Base-by-base conservation (phyloP, 495 filamentous ascomycete species). In the Hypoxylon perforatum region DNA sequence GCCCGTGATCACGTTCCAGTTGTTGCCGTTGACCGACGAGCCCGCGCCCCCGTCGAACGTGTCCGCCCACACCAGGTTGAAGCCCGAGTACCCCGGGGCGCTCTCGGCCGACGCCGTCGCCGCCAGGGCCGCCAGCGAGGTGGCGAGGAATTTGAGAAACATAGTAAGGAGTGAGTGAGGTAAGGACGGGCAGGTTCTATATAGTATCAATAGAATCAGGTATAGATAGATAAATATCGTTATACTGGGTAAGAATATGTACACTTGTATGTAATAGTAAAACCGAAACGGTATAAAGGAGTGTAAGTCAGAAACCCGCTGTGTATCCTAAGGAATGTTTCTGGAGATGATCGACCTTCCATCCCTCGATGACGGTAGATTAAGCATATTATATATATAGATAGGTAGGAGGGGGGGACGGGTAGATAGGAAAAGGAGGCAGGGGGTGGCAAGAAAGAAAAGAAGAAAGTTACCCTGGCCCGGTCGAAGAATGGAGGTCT, bases 111-210 rank as follows among this genome's bases (percentile, higher is more conserved):
- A 67, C 21, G 69, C 74, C 4, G 70, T 67, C 2, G 59, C 47
- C 21, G 45, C 61, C 42, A 66, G 49, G 10, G 64, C 3, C 36
- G 61, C 66, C 1, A 61, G 52, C 47, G 68, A 54, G 1, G 66
- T 21, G 8, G 70, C 47, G 3, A 73, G 59, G 22, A 79, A 52
- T 66, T 67, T 68, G 75, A 78, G 76, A 66, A 80, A 82, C 81
- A 87, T 87, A 78, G 77, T 85, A 83, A 82, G 82, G 78, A 78
- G 79, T 84, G 81, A 28, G 25, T n/a, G n/a, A n/a, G 25, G 25
- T 85, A 87, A 86, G 54, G 57, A 71, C 52, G 41, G 54, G 35
- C 4, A 39, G 18, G 12, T 19, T 38, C 7, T 33, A 41, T 49
- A 59, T 70, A 53, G 25, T 3, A 3, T 28, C 3, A 7, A 7